These are phyloP conservation scores for Pelargonium australe DNA, from an alignment of 441 rosid species.

Conservation along the genomic window DNA sequence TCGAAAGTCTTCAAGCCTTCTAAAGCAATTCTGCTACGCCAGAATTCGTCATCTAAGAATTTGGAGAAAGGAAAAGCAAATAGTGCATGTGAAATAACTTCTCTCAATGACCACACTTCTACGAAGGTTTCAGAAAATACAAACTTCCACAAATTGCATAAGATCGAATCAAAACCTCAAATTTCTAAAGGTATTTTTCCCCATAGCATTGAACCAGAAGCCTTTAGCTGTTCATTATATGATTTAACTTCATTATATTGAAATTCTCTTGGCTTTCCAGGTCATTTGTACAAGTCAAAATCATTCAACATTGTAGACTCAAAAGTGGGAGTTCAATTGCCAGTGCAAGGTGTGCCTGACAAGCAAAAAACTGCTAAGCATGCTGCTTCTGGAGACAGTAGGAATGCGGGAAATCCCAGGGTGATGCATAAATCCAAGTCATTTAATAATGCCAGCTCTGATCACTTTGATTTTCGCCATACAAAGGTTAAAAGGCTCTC, in stretches of 20 bases:
- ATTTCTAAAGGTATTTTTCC: constrained; percentile 15
- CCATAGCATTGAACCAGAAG: constrained; percentile 10
- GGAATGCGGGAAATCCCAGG: constrained; percentile 14
- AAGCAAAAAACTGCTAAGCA: constrained; percentile 10
- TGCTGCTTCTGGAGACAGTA: constrained; percentile 6
- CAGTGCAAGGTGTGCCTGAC: constrained; percentile 4
- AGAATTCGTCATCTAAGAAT: background rate
- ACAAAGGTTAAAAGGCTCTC: constrained; percentile 7
- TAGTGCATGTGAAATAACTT: background rate
- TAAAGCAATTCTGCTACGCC: background rate
- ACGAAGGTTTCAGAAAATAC: background rate
- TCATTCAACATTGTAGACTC: constrained; percentile 17
- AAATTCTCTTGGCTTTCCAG: constrained; percentile 17
- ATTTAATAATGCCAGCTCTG: constrained; percentile 18
- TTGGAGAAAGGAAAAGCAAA: constrained; percentile 1
- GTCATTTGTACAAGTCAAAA: constrained; percentile 22
- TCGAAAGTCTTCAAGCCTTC: constrained; percentile 5
- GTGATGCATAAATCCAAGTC: constrained; percentile 20
- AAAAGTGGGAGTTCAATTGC: constrained; percentile 12
- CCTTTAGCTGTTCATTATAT: background rate
- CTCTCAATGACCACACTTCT: constrained; percentile 5
- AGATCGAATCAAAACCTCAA: constrained; percentile 9
- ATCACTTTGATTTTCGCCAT: constrained; percentile 10
- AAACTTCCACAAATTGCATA: constrained; percentile 6
- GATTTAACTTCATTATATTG: background rate